These are phyloP conservation scores for Quercus rubra DNA, from an alignment of 306 rosid genomes.

Conservation along the genomic window DNA sequence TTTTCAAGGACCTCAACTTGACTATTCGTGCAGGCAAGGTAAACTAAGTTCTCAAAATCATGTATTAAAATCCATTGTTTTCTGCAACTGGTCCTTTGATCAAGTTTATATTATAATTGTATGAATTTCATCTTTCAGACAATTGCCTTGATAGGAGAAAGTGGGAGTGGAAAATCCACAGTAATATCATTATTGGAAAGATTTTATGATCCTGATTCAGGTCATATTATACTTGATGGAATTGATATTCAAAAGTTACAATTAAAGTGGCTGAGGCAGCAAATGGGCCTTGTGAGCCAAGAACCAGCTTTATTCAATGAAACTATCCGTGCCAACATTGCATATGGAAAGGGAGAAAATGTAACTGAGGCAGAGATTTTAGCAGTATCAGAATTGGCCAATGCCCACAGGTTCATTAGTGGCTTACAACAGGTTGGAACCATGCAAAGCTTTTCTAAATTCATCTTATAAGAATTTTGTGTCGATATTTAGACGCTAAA, in stretches of 20 bases:
- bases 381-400: conserved; percentile 70
- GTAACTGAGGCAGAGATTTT: conserved; percentile 76
- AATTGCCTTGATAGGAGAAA: conserved; percentile 86
- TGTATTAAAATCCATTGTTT: neutral
- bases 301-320: conserved; percentile 81
- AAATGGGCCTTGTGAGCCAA: conserved; percentile 88
- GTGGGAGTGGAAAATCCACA: conserved; percentile 93
- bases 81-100: neutral
- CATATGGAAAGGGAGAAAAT: conserved; percentile 65
- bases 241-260: conserved; percentile 49
- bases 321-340: conserved; percentile 10
- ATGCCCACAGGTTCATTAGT: conserved; percentile 83
- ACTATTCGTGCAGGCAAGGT: conserved; percentile 79
- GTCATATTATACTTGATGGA: conserved; percentile 71
- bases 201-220: conserved; percentile 87
- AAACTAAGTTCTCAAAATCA: neutral
- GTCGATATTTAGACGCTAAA: too few species aligned
- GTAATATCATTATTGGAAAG: conserved; percentile 72
- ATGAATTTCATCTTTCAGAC: conserved; percentile 38
- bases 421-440: conserved; percentile 56
- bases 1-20: conserved; percentile 66
- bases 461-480: neutral
- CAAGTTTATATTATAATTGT: neutral
- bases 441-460: neutral
- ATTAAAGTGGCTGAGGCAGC: conserved; percentile 90